Base-by-base conservation (phyloP, 164 flowering plant species). In the Liquidambar formosana region DNA sequence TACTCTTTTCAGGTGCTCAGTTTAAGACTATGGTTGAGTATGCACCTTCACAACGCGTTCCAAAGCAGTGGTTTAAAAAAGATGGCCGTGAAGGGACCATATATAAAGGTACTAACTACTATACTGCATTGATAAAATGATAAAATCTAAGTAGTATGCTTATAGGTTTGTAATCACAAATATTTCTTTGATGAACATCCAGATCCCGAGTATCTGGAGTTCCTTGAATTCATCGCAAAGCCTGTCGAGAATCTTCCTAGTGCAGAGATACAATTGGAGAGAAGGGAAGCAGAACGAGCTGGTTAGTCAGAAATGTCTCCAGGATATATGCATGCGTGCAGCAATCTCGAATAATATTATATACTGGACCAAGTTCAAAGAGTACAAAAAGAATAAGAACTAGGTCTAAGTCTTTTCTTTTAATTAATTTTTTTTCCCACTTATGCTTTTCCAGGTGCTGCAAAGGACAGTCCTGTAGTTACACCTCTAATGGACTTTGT, bases 221-320 rank as follows among this genome's bases (percentile, higher is more conserved):
- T 94, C 77, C 90, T 92, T 74, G 98, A 94, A 67, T 60, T 70
- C 74, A 69, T 94, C 68, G 78, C 92, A 43, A 94, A 92, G 85
- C 98, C 98, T 61, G 86, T 80, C 52, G 96, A 89, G 82, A 88
- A 91, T 83, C 98, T 94, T 82, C 97, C 98, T 2, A 94, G 97
- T 82, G 98, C 97, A 26, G 97, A 92, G 79, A 76, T 94, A 73
- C 96, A 94, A 61, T 77, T 90, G 84, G 97, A 94, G 76, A 89
- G 90, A 75, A 84, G 81, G 77, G 97, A 94, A 81, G 96, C 96
- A 33, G 97, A 88, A 59, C 81, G 89, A 76, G 86, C 87, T 66
- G 94, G 98, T 94, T 48, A 78, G 93, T 83, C 27, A 19, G 58
- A 58, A n/a, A 3, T 48, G 60, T 9, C 23, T 21, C 21, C 33